Evolutionary conservation across 495 filamentous ascomycete species (phyloP).

Genomic region (Neurospora pannonica): DNA sequence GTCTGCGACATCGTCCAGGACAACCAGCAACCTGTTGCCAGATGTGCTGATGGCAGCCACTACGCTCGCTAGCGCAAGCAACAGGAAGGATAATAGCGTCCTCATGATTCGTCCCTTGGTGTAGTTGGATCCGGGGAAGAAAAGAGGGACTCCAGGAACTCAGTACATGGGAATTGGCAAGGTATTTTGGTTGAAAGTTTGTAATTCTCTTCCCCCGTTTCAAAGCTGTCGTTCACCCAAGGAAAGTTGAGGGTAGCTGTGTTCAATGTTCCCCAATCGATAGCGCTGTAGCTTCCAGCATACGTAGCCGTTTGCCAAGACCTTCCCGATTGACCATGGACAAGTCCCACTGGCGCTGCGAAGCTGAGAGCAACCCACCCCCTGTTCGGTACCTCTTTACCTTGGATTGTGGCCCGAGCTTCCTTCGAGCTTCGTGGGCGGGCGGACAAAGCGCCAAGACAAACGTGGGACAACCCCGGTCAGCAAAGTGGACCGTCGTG

Average conservation of each 20-base stretch:
- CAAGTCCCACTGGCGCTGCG: neutral
- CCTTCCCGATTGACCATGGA: neutral
- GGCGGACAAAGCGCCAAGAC: neutral
- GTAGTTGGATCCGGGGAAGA: slow-evolving; percentile 25
- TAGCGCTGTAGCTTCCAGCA: slow-evolving; percentile 14
- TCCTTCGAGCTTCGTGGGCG: neutral
- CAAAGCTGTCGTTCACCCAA: neutral
- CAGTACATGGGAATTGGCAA: neutral
- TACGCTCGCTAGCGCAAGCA: slow-evolving; percentile 52
- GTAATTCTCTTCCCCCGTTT: neutral
- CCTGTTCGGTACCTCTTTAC: neutral
- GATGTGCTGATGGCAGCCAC: slow-evolving; percentile 71
- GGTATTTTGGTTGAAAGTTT: neutral
- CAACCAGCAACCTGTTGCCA: slow-evolving; percentile 73
- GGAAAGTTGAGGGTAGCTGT: neutral
- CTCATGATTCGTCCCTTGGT: slow-evolving; percentile 47
- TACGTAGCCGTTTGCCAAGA: slow-evolving; percentile 33
- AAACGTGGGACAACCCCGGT: neutral
- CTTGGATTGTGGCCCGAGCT: neutral
- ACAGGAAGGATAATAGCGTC: slow-evolving; percentile 60
- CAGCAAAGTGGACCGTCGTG: slow-evolving; percentile 10
- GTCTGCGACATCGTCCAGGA: slow-evolving; percentile 73
- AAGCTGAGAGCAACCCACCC: slow-evolving; percentile 2
- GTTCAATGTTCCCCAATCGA: neutral
- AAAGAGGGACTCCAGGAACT: neutral